Conservation (phyloP, 176 grass and related monocot genomes). For the Secale cereale region DNA sequence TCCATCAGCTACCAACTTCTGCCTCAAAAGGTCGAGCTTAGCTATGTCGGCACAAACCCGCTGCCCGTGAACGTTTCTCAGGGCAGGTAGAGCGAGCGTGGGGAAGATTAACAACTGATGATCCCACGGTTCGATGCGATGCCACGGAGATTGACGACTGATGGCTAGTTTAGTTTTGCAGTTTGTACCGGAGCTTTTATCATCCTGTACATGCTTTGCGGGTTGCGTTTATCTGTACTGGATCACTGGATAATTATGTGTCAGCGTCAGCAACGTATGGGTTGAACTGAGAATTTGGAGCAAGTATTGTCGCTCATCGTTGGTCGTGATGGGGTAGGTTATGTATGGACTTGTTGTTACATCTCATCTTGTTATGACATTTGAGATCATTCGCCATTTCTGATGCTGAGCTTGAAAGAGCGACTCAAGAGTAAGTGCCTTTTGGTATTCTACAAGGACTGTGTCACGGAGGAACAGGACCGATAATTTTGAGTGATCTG, state of each 20-base stretch:
- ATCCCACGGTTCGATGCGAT: not conserved
- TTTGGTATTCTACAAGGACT: not conserved
- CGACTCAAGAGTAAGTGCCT: not conserved
- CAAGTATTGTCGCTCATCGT: not conserved
- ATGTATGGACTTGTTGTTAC: not conserved
- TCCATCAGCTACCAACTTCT: conserved; percentile 59
- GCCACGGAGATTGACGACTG: not conserved
- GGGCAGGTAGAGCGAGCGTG: conserved; percentile 17
- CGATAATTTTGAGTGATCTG: not conserved
- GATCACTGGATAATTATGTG: not conserved
- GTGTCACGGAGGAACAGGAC: no score
- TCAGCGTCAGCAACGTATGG: not conserved
- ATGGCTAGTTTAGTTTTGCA: not conserved
- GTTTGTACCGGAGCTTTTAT: not conserved
- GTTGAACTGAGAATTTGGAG: not conserved
- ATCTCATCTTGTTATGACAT: not conserved
- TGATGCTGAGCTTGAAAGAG: not conserved
- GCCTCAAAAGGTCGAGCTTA: conserved; percentile 72
- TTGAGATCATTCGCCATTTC: not conserved
- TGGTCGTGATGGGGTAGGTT: not conserved
- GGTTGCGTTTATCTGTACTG: not conserved
- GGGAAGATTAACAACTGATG: conserved; percentile 2
- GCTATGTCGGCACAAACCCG: conserved; percentile 41
- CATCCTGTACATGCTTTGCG: not conserved
- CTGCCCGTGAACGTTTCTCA: conserved; percentile 42